Percentiles rank a stretch among this genome's conserved stretches.
These are phyloP conservation scores for Lanmaoa rubissima DNA, from an alignment of 768 basidiomycete genomes.

Conservation along the genomic window DNA sequence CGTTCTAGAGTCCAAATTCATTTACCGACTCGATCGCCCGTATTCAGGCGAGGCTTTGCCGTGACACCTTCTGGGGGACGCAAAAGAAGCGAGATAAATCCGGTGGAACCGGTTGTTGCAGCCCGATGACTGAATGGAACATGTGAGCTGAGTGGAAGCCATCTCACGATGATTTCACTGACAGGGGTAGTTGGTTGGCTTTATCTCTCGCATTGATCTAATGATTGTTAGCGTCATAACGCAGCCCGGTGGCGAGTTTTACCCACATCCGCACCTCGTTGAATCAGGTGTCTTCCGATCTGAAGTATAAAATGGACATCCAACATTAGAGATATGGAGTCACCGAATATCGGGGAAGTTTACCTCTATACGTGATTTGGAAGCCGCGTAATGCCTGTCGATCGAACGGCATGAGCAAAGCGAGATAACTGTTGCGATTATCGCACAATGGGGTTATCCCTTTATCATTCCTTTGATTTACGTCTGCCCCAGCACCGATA, in stretches of 20 bases:
- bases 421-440: not conserved
- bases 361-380: conserved; percentile 85
- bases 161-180: conserved; percentile 6
- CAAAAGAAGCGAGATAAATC: conserved; percentile 84
- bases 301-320: conserved; percentile 38
- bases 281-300: conserved; percentile 86
- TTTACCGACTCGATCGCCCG: conserved; percentile 74
- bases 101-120: conserved; percentile 90
- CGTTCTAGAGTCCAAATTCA: not conserved
- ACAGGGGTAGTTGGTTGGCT: conserved; percentile 91
- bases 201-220: conserved; percentile 95
- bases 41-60: conserved; percentile 80
- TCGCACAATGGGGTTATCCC: conserved; percentile 80
- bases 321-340: conserved; percentile 17
- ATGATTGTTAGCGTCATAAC: conserved; percentile 32
- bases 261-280: conserved; percentile 89
- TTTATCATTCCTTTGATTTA: conserved; percentile 77
- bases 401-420: conserved; percentile 9
- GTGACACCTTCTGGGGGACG: conserved; percentile 69
- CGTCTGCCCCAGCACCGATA: conserved; percentile 78
- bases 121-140: conserved; percentile 75
- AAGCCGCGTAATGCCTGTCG: conserved; percentile 86
- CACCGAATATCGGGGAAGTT: conserved; percentile 26
- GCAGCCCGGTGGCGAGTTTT: conserved; percentile 23
- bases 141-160: conserved; percentile 2